Evolutionary conservation across 345 rosid genomes (phyloP).

Genomic region (Camelina laxa): DNA sequence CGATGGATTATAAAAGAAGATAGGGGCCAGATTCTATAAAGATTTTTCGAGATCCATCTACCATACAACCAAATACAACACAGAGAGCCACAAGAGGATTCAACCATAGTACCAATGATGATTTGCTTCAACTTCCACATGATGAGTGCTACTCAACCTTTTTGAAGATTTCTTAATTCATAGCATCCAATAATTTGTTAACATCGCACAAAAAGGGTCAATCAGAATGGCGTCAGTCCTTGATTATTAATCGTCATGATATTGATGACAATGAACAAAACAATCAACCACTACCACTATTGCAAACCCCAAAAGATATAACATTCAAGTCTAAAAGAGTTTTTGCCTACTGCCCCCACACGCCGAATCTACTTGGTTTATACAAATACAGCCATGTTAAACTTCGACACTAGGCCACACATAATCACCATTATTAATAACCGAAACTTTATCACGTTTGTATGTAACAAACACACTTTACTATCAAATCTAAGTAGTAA

Average conservation of each 20-base stretch:
- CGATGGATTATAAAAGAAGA: no score
- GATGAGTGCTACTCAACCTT: neutral
- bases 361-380: no score
- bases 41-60: no score
- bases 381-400: no score
- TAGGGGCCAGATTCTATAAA: no score
- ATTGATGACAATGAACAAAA: neutral
- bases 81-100: neutral
- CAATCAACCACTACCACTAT: neutral
- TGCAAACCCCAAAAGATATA: neutral
- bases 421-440: neutral
- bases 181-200: neutral
- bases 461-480: conserved; percentile 10
- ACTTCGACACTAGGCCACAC: no score
- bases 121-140: no score
- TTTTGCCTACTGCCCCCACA: neutral
- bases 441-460: neutral
- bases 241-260: neutral
- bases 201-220: neutral
- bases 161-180: neutral
- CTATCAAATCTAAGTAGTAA: neutral
- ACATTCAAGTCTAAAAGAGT: conserved; percentile 5
- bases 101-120: neutral
- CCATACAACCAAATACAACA: neutral
- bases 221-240: neutral